Conservation (phyloP, 495 filamentous ascomycete species). For the Paragyromitra xinjiangensis region DNA sequence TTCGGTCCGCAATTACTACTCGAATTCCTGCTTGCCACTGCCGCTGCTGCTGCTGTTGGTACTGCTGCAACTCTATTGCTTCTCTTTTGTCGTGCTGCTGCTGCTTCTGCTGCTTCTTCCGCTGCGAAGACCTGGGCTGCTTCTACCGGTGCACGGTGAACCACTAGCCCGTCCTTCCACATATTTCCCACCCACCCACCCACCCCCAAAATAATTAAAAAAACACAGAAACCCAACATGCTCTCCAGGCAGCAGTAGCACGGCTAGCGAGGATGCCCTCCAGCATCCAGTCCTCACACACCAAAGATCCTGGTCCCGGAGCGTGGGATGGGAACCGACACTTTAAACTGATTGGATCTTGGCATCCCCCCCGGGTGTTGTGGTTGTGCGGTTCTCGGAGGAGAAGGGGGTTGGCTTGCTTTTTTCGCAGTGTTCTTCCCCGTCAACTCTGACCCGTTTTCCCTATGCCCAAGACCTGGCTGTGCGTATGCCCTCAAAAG, state of each 20-base stretch:
- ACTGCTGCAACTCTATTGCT: not conserved
- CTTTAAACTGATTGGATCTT: slow-evolving; percentile 42
- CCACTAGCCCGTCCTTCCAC: slow-evolving; percentile 25
- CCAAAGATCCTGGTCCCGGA: slow-evolving; percentile 49
- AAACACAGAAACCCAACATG: slow-evolving; percentile 28
- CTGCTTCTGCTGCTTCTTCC: slow-evolving; percentile 14
- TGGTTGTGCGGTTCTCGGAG: slow-evolving; percentile 48
- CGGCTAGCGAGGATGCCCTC: slow-evolving; percentile 30
- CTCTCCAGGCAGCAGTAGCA: slow-evolving; percentile 24
- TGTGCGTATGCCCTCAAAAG: slow-evolving; percentile 26
- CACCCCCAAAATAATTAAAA: not conserved
- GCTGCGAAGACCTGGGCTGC: slow-evolving; percentile 21
- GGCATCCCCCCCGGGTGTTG: slow-evolving; percentile 41
- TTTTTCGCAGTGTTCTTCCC: slow-evolving; percentile 43
- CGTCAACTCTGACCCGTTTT: slow-evolving; percentile 49
- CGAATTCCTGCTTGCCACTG: slow-evolving; percentile 7
- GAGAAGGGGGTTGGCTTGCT: slow-evolving; percentile 48
- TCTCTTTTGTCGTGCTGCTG: slow-evolving; percentile 2
- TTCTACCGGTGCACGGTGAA: slow-evolving; percentile 21
- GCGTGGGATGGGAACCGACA: slow-evolving; percentile 53
- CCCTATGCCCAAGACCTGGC: slow-evolving; percentile 20
- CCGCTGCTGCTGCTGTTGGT: slow-evolving; percentile 12
- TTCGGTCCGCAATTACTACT: not conserved
- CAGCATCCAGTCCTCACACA: slow-evolving; percentile 37
- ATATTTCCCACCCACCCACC: not conserved